phyloP scores from a whole-genome alignment of 1,284 basidiomycete species.

The Microbotryomycetes sp. region DNA sequence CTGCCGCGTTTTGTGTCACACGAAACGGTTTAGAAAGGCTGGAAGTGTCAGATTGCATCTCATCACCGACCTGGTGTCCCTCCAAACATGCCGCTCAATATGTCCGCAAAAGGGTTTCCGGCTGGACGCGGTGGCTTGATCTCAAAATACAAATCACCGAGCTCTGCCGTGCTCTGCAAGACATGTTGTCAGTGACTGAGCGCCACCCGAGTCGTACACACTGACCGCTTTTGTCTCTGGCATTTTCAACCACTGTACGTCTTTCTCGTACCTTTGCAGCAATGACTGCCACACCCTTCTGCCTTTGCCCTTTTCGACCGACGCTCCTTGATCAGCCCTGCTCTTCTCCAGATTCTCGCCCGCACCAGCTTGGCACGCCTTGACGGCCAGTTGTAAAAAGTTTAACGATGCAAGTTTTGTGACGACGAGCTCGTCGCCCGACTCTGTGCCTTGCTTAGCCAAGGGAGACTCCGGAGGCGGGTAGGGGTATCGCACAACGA shows the following conservation, averaged over 20 bases:
- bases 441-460: conserved; percentile 28
- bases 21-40: too few species aligned
- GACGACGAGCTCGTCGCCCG: conserved; percentile 58
- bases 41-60: too few species aligned
- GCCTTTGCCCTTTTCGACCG: conserved; percentile 21
- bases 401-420: conserved; percentile 69
- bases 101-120: conserved; percentile 56
- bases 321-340: conserved; percentile 17
- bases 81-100: conserved; percentile 49
- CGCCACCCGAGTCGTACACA: conserved; percentile 13
- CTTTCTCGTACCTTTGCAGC: conserved; percentile 30
- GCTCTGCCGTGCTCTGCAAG: conserved; percentile 53
- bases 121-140: conserved; percentile 63
- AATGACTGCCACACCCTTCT: conserved; percentile 30
- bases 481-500: conserved; percentile 45
- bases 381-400: conserved; percentile 75
- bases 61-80: not conserved
- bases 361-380: conserved; percentile 69
- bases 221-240: conserved; percentile 67
- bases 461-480: conserved; percentile 21
- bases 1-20: too few species aligned
- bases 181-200: not conserved
- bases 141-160: conserved; percentile 61
- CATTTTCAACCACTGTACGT: conserved; percentile 46
- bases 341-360: conserved; percentile 45